Base-by-base conservation (phyloP, 2,329 filamentous ascomycete species). In the Hirsutella thompsonii region DNA sequence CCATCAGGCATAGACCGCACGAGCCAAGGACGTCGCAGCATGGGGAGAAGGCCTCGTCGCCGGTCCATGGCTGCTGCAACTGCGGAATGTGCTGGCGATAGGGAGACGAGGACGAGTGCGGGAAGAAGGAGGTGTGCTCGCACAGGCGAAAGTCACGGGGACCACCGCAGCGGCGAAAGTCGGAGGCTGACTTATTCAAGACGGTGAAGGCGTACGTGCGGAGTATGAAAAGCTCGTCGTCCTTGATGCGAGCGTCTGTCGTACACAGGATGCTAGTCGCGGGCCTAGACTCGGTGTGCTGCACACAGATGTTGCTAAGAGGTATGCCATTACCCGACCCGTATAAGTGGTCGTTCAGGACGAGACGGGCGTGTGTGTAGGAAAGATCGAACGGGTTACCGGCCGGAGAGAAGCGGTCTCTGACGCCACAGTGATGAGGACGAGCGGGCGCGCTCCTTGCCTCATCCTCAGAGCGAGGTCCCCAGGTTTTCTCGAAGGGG, bases 1-100 rank as follows among this genome's bases (percentile, higher is more conserved):
- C 49, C 43, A 50, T 50, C 38, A 52, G 42, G 38, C 49, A 52
- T 21, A 52, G 38, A 26, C 47, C 47, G 28, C 49, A 52, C 11
- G 49, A 50, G 32, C 49, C 49, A 3, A 42, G 39, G 19, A 44
- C 37, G 36, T 46, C 41, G 23, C 18, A 18, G 43, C 48, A 52
- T 9, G 47, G 30, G 18, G 44, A 41, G 18, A 51, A 44, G 9
- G 28, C 40, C 13, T 45, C 30, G 20, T 38, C 39, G 28, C 41
- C 42, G 4, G 26, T n/a, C 10, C 45, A 39, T n/a, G 36, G 41
- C 16, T 30, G 37, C 19, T 44, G 45, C 28, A 52, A 44, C 46
- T 50, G 43, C 36, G 47, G 43, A 6, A 52, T 40, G 37, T 43
- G 37, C 23, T 52, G 48, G 39, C 44, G 49, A 32, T 47, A 48